Conservation (phyloP, 345 rosid species). For the Cardamine occulta region DNA sequence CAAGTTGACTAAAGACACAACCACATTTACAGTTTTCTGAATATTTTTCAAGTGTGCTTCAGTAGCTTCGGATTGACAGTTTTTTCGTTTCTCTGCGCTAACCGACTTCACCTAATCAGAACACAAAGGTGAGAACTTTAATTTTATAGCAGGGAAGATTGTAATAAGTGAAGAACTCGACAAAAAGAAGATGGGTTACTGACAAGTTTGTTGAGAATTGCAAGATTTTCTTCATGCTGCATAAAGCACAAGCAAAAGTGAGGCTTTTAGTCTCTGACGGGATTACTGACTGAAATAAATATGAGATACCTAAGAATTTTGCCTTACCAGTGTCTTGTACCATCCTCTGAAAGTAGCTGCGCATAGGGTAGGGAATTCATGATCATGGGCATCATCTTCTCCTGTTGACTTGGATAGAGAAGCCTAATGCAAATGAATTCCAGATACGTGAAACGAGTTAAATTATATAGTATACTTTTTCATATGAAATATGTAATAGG, state of each 20-base stretch:
- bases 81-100: constrained; percentile 48
- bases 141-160: not conserved
- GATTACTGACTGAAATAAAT: not conserved
- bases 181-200: constrained; percentile 35
- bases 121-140: constrained; percentile 5
- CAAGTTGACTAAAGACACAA: constrained; percentile 73
- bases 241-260: constrained; percentile 29
- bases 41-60: constrained; percentile 52
- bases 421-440: constrained; percentile 49
- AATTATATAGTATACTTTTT: not conserved
- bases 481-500: not conserved
- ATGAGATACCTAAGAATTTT: constrained; percentile 7
- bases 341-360: constrained; percentile 73
- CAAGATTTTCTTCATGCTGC: constrained; percentile 85
- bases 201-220: constrained; percentile 61
- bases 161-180: constrained; percentile 10
- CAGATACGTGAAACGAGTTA: not conserved
- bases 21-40: constrained; percentile 64
- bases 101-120: constrained; percentile 59
- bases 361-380: constrained; percentile 61
- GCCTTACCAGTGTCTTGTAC: constrained; percentile 76
- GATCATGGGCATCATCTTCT: constrained; percentile 44
- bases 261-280: constrained; percentile 24
- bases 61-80: constrained; percentile 48
- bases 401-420: constrained; percentile 43